Evolutionary conservation across 352 stramenopile genomes (phyloP).

Genomic region (Phytophthora melonis): DNA sequence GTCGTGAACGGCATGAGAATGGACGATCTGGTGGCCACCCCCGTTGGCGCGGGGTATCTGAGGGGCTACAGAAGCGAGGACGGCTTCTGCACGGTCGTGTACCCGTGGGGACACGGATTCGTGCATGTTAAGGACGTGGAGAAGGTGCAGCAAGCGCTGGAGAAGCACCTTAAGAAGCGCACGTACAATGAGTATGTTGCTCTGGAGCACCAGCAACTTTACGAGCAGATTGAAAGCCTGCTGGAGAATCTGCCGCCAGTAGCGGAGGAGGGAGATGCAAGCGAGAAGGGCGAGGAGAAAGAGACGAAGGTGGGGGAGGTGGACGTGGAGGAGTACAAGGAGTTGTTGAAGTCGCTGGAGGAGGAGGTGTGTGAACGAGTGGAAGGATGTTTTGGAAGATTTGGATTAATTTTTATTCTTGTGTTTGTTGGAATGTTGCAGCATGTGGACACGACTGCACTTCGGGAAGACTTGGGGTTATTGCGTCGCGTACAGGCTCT

Average conservation of each 20-base stretch:
- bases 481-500: conserved; percentile 69
- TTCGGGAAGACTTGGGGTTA: conserved; percentile 67
- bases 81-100: conserved; percentile 74
- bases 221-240: conserved; percentile 71
- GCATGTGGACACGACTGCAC: conserved; percentile 56
- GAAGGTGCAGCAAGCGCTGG: conserved; percentile 48
- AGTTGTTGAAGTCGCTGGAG: conserved; percentile 56
- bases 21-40: conserved; percentile 76
- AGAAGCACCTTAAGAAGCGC: conserved; percentile 55
- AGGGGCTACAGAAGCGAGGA: conserved; percentile 66
- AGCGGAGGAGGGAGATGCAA: background rate
- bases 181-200: conserved; percentile 59
- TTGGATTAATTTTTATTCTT: conserved; percentile 9
- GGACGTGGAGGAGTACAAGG: conserved; percentile 53
- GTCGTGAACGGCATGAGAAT: conserved; percentile 66
- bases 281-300: conserved; percentile 16
- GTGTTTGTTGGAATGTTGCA: conserved; percentile 27
- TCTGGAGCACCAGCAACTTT: conserved; percentile 77
- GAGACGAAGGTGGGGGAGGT: conserved; percentile 25
- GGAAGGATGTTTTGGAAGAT: background rate
- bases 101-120: conserved; percentile 80
- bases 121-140: conserved; percentile 67
- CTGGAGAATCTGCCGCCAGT: conserved; percentile 53
- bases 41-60: conserved; percentile 66
- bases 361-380: conserved; percentile 45